Conservation (phyloP, 306 rosid genomes). For the Fragaria ananassa region DNA sequence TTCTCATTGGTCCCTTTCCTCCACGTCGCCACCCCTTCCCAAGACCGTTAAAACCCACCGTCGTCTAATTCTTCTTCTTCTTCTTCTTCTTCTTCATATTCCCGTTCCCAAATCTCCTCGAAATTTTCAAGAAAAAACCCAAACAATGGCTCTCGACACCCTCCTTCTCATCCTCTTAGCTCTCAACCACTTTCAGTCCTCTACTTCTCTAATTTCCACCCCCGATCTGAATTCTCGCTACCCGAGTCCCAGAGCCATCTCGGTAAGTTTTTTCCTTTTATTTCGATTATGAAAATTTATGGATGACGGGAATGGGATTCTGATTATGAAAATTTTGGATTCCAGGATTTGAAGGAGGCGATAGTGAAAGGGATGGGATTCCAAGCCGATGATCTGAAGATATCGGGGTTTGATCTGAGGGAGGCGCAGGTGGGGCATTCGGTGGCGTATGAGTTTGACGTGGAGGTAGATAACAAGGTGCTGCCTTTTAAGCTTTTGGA, state of each 20-base stretch:
- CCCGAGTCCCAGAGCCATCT: constrained; percentile 64
- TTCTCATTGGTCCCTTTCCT: constrained; percentile 36
- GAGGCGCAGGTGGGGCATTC: constrained; percentile 85
- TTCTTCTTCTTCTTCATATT: no score
- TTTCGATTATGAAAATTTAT: no score
- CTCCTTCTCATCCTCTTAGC: constrained; percentile 18
- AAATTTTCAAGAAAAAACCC: neutral
- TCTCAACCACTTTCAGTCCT: neutral
- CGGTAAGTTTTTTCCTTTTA: neutral
- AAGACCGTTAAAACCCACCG: neutral
- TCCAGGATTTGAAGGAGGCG: constrained; percentile 79
- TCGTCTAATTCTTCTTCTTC: neutral
- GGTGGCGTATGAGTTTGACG: constrained; percentile 74
- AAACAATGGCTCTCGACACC: constrained; percentile 27
- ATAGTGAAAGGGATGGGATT: constrained; percentile 77
- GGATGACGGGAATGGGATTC: neutral
- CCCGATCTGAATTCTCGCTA: constrained; percentile 39
- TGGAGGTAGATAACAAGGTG: constrained; percentile 66
- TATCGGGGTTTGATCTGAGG: constrained; percentile 72
- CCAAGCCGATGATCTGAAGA: constrained; percentile 52
- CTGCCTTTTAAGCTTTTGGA: constrained; percentile 84
- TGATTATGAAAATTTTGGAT: neutral
- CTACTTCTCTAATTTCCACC: constrained; percentile 36
- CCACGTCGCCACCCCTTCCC: constrained; percentile 52
- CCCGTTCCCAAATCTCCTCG: neutral